Conservation (phyloP, 306 rosid genomes). For the Malus orientalis region DNA sequence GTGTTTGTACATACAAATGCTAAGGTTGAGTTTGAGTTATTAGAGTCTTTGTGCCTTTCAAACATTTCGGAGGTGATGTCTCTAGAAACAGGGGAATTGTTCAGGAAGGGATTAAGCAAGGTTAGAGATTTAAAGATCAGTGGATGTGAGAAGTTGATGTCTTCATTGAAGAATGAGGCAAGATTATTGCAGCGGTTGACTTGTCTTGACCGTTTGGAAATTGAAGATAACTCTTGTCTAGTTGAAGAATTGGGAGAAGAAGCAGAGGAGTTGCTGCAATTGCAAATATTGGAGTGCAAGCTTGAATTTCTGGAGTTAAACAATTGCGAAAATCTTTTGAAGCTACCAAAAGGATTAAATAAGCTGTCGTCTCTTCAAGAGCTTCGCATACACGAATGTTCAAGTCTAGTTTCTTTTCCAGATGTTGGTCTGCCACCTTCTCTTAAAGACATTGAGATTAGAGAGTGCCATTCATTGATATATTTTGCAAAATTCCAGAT, state of each 20-base stretch:
- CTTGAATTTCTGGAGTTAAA: background rate
- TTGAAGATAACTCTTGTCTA: background rate
- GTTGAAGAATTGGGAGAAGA: background rate
- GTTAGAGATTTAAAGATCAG: background rate
- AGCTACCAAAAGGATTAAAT: no score
- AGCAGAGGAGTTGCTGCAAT: background rate
- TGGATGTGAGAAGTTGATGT: background rate
- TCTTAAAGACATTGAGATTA: no score
- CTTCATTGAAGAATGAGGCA: no score
- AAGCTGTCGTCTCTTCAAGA: no score
- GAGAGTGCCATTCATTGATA: accelerated
- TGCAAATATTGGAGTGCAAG: background rate
- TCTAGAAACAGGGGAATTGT: background rate
- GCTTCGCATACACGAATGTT: no score
- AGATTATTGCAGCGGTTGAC: background rate
- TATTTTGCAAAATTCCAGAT: no score
- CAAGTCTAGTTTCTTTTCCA: no score
- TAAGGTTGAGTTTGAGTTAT: background rate
- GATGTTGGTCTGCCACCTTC: no score
- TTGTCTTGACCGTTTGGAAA: background rate
- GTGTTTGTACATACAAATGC: background rate
- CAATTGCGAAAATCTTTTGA: background rate
- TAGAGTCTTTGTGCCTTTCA: accelerated
- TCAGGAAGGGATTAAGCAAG: background rate
- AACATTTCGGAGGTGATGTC: background rate